phyloP scores from a whole-genome alignment of 768 basidiomycete genomes.

The Boletus rex-veris region DNA sequence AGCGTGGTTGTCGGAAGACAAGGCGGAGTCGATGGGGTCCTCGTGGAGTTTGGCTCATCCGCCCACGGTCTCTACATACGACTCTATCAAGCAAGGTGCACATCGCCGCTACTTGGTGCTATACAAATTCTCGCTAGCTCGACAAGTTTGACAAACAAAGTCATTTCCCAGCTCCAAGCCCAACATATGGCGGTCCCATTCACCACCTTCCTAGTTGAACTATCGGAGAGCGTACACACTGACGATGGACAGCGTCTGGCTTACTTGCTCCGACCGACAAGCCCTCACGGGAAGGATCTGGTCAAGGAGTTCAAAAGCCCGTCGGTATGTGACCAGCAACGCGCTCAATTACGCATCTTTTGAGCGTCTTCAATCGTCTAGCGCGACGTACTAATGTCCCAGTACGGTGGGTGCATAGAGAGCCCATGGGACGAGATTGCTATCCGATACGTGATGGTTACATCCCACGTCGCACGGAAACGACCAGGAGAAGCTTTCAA shows the following conservation, averaged over 20 bases:
- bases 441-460: conserved; percentile 76
- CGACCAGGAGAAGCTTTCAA: conserved; percentile 73
- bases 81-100: too few species aligned
- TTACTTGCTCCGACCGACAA: conserved; percentile 71
- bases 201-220: conserved; percentile 53
- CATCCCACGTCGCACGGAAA: conserved; percentile 65
- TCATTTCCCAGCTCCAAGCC: background rate
- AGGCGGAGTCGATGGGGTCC: too few species aligned
- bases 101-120: too few species aligned
- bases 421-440: conserved; percentile 86
- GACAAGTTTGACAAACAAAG: background rate
- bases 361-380: conserved; percentile 15
- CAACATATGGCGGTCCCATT: conserved; percentile 44
- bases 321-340: conserved; percentile 34
- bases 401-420: conserved; percentile 58
- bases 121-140: too few species aligned
- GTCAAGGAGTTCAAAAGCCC: conserved; percentile 68
- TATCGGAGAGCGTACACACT: conserved; percentile 56
- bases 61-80: too few species aligned
- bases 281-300: conserved; percentile 72
- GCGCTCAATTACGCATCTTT: background rate
- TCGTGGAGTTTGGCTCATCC: too few species aligned
- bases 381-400: conserved; percentile 18
- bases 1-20: too few species aligned
- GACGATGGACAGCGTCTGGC: conserved; percentile 71